These are phyloP conservation scores for Microcos paniculata DNA, from an alignment of 345 rosid species.

Conservation along the genomic window DNA sequence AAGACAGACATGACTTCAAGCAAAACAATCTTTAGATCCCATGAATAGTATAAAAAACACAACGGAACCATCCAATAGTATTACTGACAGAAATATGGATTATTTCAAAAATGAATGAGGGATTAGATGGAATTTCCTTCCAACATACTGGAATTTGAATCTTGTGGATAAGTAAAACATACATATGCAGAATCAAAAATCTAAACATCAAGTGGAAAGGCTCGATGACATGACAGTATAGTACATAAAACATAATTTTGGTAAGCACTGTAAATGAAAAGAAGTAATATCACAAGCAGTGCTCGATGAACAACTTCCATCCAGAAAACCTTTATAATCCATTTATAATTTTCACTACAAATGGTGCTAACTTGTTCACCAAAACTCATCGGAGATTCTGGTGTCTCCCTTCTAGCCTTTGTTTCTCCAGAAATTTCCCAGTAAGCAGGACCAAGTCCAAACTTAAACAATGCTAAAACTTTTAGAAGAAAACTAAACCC, in stretches of 20 bases:
- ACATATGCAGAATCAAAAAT: neutral
- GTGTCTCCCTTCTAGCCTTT: neutral
- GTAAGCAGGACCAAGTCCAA: neutral
- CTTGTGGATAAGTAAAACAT: neutral
- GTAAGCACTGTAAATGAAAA: neutral
- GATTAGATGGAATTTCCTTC: neutral
- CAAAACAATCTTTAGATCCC: neutral
- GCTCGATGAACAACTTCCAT: neutral
- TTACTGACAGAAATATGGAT: neutral
- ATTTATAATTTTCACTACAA: neutral
- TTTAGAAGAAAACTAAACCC: neutral
- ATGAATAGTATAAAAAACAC: neutral
- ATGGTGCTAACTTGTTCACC: neutral
- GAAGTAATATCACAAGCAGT: conserved; percentile 16
- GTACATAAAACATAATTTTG: neutral
- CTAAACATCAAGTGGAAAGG: neutral
- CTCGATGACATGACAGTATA: neutral
- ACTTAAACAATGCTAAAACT: neutral
- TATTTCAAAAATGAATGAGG: neutral
- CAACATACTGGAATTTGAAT: neutral
- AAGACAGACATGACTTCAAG: neutral
- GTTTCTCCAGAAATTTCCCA: neutral
- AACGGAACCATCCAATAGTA: neutral
- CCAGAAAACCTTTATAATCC: neutral
- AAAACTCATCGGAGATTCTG: neutral